These are phyloP conservation scores for Ilyonectria mors-panacis DNA, from an alignment of 2,329 filamentous ascomycete genomes.

Conservation along the genomic window DNA sequence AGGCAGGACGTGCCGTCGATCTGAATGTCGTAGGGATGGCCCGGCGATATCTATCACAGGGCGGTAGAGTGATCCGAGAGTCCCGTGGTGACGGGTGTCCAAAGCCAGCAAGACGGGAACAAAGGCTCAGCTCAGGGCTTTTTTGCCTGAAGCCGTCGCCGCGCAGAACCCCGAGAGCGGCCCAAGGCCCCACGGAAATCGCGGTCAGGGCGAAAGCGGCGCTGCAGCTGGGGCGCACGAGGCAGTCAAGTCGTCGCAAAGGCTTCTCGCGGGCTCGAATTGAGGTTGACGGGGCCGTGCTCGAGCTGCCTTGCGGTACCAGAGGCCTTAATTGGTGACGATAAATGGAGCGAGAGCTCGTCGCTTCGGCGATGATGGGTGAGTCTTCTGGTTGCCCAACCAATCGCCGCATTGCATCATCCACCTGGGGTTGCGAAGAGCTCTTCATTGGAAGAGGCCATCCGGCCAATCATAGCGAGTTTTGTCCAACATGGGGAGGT, in stretches of 20 bases:
- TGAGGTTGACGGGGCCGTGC: slow-evolving; percentile 2
- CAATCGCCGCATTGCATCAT: slow-evolving; percentile 48
- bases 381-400: slow-evolving; percentile 35
- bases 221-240: slow-evolving; percentile 16
- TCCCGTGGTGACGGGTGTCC: neutral
- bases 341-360: slow-evolving; percentile 28
- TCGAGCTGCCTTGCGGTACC: slow-evolving; percentile 17
- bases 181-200: slow-evolving; percentile 40
- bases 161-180: slow-evolving; percentile 27
- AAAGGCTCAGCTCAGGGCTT: slow-evolving; percentile 3
- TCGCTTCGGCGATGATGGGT: slow-evolving; percentile 25
- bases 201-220: slow-evolving; percentile 29
- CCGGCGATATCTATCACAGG: neutral
- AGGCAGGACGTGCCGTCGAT: neutral
- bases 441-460: slow-evolving; percentile 44
- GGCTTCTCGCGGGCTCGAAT: neutral
- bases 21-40: neutral
- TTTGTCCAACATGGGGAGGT: slow-evolving; percentile 14
- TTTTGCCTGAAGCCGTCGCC: slow-evolving; percentile 18
- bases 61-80: neutral
- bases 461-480: slow-evolving; percentile 38
- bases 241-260: slow-evolving; percentile 15
- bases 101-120: neutral
- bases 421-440: slow-evolving; percentile 39
- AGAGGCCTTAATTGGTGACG: slow-evolving; percentile 36